Evolutionary conservation across 2,329 filamentous ascomycete genomes (phyloP).

Genomic region (Dactylellina cionopaga): DNA sequence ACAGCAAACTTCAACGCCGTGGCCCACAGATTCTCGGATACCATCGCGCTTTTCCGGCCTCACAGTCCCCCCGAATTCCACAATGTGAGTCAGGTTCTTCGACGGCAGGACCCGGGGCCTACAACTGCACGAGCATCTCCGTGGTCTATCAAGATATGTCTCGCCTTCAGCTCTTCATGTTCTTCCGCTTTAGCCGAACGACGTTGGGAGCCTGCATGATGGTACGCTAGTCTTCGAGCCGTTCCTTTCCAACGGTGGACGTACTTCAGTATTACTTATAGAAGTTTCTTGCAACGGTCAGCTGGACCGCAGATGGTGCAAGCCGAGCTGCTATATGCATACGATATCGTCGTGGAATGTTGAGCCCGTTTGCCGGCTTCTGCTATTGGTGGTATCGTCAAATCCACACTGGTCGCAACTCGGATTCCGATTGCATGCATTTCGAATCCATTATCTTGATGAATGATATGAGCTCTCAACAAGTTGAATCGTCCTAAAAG

Average conservation of each 20-base stretch:
- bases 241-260: constrained; percentile 45
- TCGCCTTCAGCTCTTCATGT: constrained; percentile 38
- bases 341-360: constrained; percentile 32
- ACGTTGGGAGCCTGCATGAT: not conserved
- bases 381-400: constrained; percentile 21
- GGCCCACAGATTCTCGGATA: not conserved
- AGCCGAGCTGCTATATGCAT: no score
- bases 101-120: no score
- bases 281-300: constrained; percentile 21
- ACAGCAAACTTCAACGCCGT: constrained; percentile 2
- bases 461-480: no score
- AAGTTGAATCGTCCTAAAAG: no score
- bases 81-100: constrained; percentile 11
- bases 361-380: constrained; percentile 4
- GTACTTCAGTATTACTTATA: not conserved
- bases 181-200: constrained; percentile 6
- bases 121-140: constrained; percentile 8
- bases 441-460: no score
- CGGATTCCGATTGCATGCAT: no score
- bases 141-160: constrained; percentile 45
- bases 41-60: constrained; percentile 25
- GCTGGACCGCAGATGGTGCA: constrained; percentile 32
- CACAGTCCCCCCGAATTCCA: constrained; percentile 15
- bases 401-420: constrained; percentile 12
- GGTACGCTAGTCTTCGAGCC: constrained; percentile 42